Percentiles rank a stretch among this genome's conserved stretches.
Evolutionary conservation across 2,329 filamentous ascomycete species (phyloP).

Genomic region (Colletotrichum sp.): DNA sequence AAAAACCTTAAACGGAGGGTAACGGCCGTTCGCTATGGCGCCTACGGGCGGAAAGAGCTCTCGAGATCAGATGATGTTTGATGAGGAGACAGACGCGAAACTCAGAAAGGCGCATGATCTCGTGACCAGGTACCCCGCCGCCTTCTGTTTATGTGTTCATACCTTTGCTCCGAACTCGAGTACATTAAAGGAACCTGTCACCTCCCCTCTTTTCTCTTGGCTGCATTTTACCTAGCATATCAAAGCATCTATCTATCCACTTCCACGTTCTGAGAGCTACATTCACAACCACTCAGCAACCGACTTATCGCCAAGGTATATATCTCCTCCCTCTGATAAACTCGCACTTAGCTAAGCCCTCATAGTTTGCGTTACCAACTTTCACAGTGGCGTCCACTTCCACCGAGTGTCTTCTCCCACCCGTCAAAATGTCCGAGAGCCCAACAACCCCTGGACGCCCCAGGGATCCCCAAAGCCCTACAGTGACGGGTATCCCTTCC

Average conservation of each 20-base stretch:
- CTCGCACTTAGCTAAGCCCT: not conserved
- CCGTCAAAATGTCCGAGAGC: slow-evolving; percentile 9
- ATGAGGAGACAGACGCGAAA: slow-evolving; percentile 19
- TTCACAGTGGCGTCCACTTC: not conserved
- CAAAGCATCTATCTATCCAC: not conserved
- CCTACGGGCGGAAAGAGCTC: not conserved
- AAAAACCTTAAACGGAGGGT: slow-evolving; percentile 3
- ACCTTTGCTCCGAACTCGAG: not conserved
- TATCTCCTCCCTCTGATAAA: not conserved
- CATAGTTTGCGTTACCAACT: not conserved
- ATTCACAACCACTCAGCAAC: not conserved
- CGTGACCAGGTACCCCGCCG: slow-evolving; percentile 7
- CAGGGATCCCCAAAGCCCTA: slow-evolving; percentile 11
- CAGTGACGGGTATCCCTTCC: slow-evolving; percentile 9
- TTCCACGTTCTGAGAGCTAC: not conserved
- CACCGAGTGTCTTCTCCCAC: not conserved
- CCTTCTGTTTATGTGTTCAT: not conserved
- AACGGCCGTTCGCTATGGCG: not conserved
- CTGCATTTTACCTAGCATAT: not conserved
- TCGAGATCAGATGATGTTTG: slow-evolving; percentile 20
- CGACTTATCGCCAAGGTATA: not conserved
- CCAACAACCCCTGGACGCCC: not conserved
- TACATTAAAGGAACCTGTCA: not conserved
- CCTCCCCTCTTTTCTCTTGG: not conserved
- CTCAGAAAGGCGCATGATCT: not conserved